Evolutionary conservation across 169 alveolate genomes (phyloP), one percentile per base, ranked within the genome.

Genomic region (Eimeria brunetti): DNA sequence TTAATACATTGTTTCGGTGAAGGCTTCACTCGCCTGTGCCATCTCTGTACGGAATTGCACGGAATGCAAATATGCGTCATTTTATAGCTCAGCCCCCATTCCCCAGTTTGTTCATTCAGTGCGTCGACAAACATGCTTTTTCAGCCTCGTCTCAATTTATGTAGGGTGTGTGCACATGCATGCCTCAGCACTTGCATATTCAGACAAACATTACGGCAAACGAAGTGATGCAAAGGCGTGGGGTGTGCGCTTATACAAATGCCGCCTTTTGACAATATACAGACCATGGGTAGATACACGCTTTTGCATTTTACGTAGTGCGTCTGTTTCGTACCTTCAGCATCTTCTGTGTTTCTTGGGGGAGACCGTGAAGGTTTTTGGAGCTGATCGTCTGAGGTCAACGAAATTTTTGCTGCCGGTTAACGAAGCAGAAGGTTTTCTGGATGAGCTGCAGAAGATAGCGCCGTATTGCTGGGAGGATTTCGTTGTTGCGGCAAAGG

Each of bases 321-420:
- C 51, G 7, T 7, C 18, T 1, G 69, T 9, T 38, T 62, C 16
- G 38, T 30, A 27, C 78, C 16, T 60, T 41, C 91, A 85, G 91
- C 64, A 36, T 38, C 91, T 85, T n/a, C 58, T 85, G 71, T 2
- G 60, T 36, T 85, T 85, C 58, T 30, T 85, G 64, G 30, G 91
- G 64, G 91, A 85, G 49, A 58, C 91, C 11, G 91, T 85, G 81
- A 85, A 85, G 58, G 91, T 85, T 14, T 85, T 85, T 41, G 91
- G 91, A 11, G 56, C 81, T 30, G 78, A 36, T 27, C 75, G 33
- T 7, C 58, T 85, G 51, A 18, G 91, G 51, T 20, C 5, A 20
- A 85, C 91, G 16, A 46, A 53, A 27, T 85, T 36, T 53, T 22
- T 85, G 75, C 78, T 85, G 62, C 91, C 91, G 0, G 80, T 58